phyloP scores from a whole-genome alignment of 805 yeast genomes.

The Starmerella kuoi region DNA sequence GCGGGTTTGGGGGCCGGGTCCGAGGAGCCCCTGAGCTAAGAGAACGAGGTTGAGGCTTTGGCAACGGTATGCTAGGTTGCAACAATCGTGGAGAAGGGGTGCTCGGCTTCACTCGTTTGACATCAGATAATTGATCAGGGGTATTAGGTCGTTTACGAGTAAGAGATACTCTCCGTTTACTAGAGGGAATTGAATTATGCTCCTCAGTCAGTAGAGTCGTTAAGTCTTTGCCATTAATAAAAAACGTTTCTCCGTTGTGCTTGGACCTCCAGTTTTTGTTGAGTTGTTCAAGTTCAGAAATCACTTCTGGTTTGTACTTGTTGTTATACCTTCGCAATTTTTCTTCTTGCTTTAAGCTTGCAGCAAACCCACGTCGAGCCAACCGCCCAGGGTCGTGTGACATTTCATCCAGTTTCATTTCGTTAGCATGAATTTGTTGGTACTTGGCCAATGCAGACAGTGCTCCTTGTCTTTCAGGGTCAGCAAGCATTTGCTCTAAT shows the following conservation, averaged over 20 bases:
- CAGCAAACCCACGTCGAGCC: constrained; percentile 15
- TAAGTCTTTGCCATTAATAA: constrained; percentile 13
- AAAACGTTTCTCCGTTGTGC: constrained; percentile 38
- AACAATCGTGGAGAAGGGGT: not conserved
- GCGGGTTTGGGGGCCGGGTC: not conserved
- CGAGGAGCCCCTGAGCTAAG: too few relatives aligned
- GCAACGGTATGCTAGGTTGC: not conserved
- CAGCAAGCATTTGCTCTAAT: constrained; percentile 37
- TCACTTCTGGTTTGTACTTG: constrained; percentile 55
- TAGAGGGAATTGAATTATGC: not conserved
- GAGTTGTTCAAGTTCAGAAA: constrained; percentile 39
- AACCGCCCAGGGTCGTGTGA: constrained; percentile 65
- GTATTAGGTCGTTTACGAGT: not conserved
- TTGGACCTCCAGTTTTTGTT: constrained; percentile 34
- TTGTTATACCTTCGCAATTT: constrained; percentile 53
- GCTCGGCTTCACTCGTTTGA: not conserved
- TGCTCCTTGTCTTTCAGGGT: constrained; percentile 5
- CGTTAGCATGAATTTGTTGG: constrained; percentile 33
- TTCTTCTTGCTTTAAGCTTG: constrained; percentile 57
- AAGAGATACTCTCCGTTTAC: not conserved
- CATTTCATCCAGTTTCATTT: constrained; percentile 50
- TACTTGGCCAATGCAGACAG: not conserved
- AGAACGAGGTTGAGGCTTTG: not conserved
- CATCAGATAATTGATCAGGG: not conserved
- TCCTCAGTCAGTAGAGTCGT: not conserved